Evolutionary conservation across 2,329 filamentous ascomycete genomes (phyloP).

Genomic region (Botrytis sinoallii): DNA sequence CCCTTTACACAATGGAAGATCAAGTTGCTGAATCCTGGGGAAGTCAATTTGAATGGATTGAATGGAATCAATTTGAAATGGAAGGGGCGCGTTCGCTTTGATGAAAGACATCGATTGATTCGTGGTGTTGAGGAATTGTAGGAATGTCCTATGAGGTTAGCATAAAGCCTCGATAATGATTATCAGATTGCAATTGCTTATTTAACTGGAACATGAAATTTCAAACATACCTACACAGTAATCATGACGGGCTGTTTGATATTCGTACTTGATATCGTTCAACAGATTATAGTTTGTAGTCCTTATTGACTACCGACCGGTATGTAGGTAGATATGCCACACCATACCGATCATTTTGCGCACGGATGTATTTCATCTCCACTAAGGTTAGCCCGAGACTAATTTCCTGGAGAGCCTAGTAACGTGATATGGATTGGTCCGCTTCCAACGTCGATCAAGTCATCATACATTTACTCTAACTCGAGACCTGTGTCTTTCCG

Average conservation of each 20-base stretch:
- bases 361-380: too few relatives aligned
- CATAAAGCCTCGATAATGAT: neutral
- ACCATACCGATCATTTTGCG: neutral
- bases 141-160: neutral
- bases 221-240: neutral
- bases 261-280: neutral
- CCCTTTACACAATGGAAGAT: conserved; percentile 15
- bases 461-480: too few relatives aligned
- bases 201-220: neutral
- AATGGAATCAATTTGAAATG: conserved; percentile 3
- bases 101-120: neutral
- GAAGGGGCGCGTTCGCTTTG: conserved; percentile 8
- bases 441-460: too few relatives aligned
- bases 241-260: too few relatives aligned
- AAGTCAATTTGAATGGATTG: neutral
- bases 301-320: too few relatives aligned
- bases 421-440: too few relatives aligned
- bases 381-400: too few relatives aligned
- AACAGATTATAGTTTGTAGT: neutral
- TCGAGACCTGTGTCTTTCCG: too few relatives aligned
- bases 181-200: neutral
- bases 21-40: conserved; percentile 7
- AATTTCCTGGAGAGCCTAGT: too few relatives aligned
- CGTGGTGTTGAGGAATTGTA: neutral
- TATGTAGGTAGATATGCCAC: too few relatives aligned